Percentiles rank a stretch among this genome's conserved stretches.
phyloP scores from a whole-genome alignment of 2,329 filamentous ascomycete species.

The Fusarium zealandicum region DNA sequence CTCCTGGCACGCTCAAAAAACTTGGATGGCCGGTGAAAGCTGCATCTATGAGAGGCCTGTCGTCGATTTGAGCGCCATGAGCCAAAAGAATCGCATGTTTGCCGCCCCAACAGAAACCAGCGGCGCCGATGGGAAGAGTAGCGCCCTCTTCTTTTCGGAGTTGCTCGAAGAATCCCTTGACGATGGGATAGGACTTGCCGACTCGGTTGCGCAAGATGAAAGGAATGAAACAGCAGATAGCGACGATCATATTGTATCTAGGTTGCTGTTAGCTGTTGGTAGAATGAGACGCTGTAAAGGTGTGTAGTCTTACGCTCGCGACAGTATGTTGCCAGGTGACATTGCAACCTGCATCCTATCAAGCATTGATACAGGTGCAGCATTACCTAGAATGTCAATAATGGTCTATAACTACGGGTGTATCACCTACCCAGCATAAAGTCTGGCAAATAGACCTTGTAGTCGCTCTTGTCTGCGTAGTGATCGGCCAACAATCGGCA shows the following conservation, averaged over 20 bases:
- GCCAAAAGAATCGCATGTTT: constrained; percentile 60
- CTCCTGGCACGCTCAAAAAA: neutral
- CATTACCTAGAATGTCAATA: constrained; percentile 33
- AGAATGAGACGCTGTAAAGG: neutral
- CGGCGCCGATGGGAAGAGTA: constrained; percentile 54
- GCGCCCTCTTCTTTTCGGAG: constrained; percentile 46
- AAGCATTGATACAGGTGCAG: constrained; percentile 44
- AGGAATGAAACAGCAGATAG: constrained; percentile 41
- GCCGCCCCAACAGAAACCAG: constrained; percentile 71
- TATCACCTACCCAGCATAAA: constrained; percentile 54
- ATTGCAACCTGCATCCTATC: constrained; percentile 40
- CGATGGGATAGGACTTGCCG: constrained; percentile 44
- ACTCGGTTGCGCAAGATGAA: constrained; percentile 44
- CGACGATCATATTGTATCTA: constrained; percentile 40
- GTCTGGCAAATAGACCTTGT: constrained; percentile 62
- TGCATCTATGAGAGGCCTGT: neutral
- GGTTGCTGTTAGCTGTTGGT: neutral
- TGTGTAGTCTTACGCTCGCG: constrained; percentile 41
- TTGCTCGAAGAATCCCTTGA: constrained; percentile 48
- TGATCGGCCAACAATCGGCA: constrained; percentile 60
- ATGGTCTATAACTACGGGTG: neutral
- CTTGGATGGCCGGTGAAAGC: constrained; percentile 2
- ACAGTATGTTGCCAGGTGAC: constrained; percentile 32
- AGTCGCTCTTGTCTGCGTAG: constrained; percentile 59
- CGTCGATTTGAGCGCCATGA: constrained; percentile 39